Evolutionary conservation across 1,284 basidiomycete genomes (phyloP), one percentile per base, ranked within the genome.

Genomic region (Athelia psychrophila): DNA sequence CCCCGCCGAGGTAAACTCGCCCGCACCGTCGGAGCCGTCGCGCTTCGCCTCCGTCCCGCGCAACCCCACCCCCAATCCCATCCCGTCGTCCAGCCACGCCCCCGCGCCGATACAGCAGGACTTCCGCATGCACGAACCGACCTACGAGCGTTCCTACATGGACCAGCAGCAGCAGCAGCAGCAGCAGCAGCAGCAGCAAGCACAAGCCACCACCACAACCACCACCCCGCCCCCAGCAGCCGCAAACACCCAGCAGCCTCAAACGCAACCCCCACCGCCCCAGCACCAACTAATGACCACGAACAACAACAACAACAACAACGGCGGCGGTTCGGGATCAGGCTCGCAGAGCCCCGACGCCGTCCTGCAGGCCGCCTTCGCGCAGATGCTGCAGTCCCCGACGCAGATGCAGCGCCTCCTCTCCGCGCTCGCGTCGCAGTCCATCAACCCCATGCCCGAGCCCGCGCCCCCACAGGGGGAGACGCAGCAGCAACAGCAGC

Each of bases 351-450:
- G 57, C 71, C 48, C 38, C 9, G 78, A 84, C 46, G 75, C 75
- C 12, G 71, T 83, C 19, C 71, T 89, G 53, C 83, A 87, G 56
- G 73, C 78, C 3, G 78, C 85, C 1, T 74, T 91, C 38, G 38
- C 38, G 38, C 38, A 42, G 36, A 78, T 86, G 49, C 75, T 85
- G 46, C 79, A 83, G 44, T 81, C 82, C 0, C 86, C 88, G 0
- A 70, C 71, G 1, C 85, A 89, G 56, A 76, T 92, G 52, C 86
- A 91, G 57, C 83, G 84, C 57, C 74, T 93, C 46, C 71, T 92
- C 49, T 77, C 82, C 27, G 78, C 82, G 0, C 69, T 88, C 33
- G 68, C 74, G 9, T 58, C 68, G 12, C 75, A 78, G 50, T 62
- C 73, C 6, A 42, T 42, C 8, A 42, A 42, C n/a, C 38, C 38